Evolutionary conservation across 495 filamentous ascomycete species (phyloP).

Genomic region (Trichoderma parareesei): DNA sequence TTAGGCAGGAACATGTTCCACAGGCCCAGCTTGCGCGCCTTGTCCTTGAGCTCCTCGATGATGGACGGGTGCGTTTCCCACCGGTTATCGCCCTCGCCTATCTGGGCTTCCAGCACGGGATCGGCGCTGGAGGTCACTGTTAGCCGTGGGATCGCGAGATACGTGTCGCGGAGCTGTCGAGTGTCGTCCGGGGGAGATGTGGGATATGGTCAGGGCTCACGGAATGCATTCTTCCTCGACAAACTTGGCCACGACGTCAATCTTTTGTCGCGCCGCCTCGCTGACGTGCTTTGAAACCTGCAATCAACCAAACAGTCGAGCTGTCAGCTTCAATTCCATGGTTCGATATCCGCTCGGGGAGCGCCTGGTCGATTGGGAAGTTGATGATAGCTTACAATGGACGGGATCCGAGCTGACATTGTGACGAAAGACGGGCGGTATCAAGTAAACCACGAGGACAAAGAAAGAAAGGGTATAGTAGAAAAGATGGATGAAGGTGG

Average conservation of each 20-base stretch:
- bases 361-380: constrained; percentile 8
- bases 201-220: constrained; percentile 29
- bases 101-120: constrained; percentile 65
- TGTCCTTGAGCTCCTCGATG: constrained; percentile 80
- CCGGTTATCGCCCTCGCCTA: constrained; percentile 65
- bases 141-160: neutral
- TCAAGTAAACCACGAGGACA: neutral
- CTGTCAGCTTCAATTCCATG: no score
- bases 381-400: constrained; percentile 46
- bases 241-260: constrained; percentile 76
- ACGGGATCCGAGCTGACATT: constrained; percentile 62
- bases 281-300: constrained; percentile 56
- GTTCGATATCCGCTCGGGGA: no score
- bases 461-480: neutral
- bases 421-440: constrained; percentile 12
- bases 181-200: constrained; percentile 10
- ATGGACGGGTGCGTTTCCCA: constrained; percentile 70
- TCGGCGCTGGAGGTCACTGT: constrained; percentile 46
- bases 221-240: constrained; percentile 94
- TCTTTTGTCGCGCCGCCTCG: constrained; percentile 66
- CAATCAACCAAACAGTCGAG: constrained; percentile 18
- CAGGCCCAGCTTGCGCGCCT: constrained; percentile 74
- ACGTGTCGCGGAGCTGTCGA: constrained; percentile 12
- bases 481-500: neutral
- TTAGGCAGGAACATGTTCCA: constrained; percentile 99